Percentiles rank a stretch among this genome's conserved stretches.
Conservation (phyloP, 108 stramenopile genomes). For the Pseudonitzschia delicatissima region DNA sequence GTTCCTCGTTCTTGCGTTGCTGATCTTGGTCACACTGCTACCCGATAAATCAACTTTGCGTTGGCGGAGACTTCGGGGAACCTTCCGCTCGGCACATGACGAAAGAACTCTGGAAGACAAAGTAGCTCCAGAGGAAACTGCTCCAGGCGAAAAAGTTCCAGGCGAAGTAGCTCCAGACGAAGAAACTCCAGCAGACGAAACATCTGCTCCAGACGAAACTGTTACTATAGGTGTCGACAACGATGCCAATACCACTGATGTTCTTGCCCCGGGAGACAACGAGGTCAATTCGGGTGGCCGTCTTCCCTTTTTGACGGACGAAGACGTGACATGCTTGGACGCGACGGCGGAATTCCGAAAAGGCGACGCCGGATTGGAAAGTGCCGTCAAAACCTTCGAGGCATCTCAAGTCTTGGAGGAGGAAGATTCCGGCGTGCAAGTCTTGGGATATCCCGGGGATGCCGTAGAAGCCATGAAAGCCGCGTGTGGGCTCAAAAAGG, state of each 20-base stretch:
- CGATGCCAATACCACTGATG: not conserved
- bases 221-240: too few relatives aligned
- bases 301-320: slow-evolving; percentile 2
- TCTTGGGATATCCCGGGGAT: not conserved
- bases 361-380: not conserved
- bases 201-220: too few relatives aligned
- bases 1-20: too few relatives aligned
- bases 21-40: too few relatives aligned
- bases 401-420: not conserved
- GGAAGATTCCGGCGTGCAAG: not conserved
- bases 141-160: not conserved
- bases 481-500: not conserved
- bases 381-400: not conserved
- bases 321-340: not conserved
- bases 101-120: too few relatives aligned
- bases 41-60: too few relatives aligned
- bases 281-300: too few relatives aligned
- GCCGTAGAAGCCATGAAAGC: not conserved
- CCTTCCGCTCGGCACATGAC: too few relatives aligned
- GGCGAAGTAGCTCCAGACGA: not conserved
- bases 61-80: too few relatives aligned
- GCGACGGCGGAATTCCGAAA: not conserved
- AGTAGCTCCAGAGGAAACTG: not conserved
- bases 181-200: too few relatives aligned
- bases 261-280: not conserved